These are phyloP conservation scores for Myotisia sp. DNA, from an alignment of 2,329 filamentous ascomycete species.

Conservation along the genomic window DNA sequence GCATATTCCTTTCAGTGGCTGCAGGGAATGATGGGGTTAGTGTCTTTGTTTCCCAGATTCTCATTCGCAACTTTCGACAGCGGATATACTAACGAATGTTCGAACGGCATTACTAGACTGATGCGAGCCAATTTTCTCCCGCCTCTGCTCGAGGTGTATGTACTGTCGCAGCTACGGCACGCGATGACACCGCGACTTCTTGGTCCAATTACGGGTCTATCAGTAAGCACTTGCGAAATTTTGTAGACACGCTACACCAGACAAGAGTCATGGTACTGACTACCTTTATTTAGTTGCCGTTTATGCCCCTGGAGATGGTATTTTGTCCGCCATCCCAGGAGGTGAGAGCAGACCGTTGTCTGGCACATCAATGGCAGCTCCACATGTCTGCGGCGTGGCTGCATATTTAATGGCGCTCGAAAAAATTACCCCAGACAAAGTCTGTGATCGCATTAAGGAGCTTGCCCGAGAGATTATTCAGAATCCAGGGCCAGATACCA, in stretches of 20 bases:
- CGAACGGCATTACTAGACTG: constrained; percentile 1
- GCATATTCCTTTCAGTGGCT: constrained; percentile 28
- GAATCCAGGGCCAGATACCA: constrained; percentile 14
- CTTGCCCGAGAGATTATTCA: constrained; percentile 30
- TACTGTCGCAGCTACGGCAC: constrained; percentile 28
- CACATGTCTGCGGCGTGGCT: constrained; percentile 40
- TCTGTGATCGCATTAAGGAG: constrained; percentile 37
- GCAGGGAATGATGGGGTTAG: constrained; percentile 26
- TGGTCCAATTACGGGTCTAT: constrained; percentile 33
- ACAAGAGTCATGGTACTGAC: not conserved
- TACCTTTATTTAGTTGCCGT: constrained; percentile 33
- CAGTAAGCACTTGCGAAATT: constrained; percentile 7
- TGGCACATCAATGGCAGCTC: constrained; percentile 25
- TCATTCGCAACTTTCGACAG: constrained; percentile 6
- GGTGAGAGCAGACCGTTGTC: constrained; percentile 33
- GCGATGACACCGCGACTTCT: constrained; percentile 20
- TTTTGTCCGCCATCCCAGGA: constrained; percentile 37
- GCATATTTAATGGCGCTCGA: constrained; percentile 40
- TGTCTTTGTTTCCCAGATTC: constrained; percentile 1
- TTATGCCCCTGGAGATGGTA: constrained; percentile 41
- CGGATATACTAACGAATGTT: constrained; percentile 16
- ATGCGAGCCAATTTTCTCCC: constrained; percentile 14
- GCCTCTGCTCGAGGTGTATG: constrained; percentile 26
- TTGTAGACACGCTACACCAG: not conserved
- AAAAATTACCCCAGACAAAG: constrained; percentile 30